Conservation (phyloP, 495 filamentous ascomycete species). For the Penicillium simplicissimum region DNA sequence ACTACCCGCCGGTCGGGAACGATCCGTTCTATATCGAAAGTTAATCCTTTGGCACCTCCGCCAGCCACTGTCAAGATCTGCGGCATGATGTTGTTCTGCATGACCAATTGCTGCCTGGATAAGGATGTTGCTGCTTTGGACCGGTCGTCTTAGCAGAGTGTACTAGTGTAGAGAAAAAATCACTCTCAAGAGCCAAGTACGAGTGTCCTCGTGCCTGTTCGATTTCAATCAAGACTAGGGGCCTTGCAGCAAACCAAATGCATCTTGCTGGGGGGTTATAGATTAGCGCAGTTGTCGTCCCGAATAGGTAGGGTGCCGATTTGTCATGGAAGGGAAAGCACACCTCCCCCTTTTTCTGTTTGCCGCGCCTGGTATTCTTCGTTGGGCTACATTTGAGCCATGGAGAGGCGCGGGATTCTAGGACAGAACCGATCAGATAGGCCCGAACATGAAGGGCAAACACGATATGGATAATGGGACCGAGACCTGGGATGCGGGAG, state of each 20-base stretch:
- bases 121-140: constrained; percentile 7
- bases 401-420: background rate
- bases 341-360: constrained; percentile 18
- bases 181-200: too few species aligned
- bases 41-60: background rate
- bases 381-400: background rate
- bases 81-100: constrained; percentile 13
- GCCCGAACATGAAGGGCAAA: background rate
- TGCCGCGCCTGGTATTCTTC: background rate
- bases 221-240: constrained; percentile 34
- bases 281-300: constrained; percentile 16
- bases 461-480: background rate
- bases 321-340: background rate
- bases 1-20: background rate
- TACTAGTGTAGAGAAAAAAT: background rate
- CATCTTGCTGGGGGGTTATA: constrained; percentile 4
- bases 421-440: too few species aligned
- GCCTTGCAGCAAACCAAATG: constrained; percentile 27
- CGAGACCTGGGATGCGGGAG: background rate
- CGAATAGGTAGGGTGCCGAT: constrained; percentile 13
- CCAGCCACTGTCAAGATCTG: background rate
- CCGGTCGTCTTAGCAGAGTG: constrained; percentile 11
- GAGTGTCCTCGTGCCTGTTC: constrained; percentile 23
- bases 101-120: background rate
- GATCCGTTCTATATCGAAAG: background rate